A percentile compares a stretch with the other conserved stretches of the same genome.
These are phyloP conservation scores for Naganishia vaughanmartiniae DNA, from an alignment of 768 basidiomycete genomes.

Conservation along the genomic window DNA sequence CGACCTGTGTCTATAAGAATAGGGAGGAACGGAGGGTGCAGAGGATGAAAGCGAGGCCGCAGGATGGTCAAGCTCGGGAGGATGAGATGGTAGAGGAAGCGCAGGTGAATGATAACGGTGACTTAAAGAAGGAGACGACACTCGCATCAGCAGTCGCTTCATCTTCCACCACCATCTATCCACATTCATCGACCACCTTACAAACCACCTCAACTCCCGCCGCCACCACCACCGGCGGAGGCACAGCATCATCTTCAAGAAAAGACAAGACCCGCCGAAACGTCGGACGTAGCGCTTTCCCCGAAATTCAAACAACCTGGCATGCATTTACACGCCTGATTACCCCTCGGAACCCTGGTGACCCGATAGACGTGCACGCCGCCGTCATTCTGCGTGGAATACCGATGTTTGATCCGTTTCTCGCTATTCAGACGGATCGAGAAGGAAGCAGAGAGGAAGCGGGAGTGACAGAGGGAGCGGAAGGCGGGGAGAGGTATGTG, in stretches of 20 bases:
- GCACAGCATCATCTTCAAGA: slow-evolving; percentile 1
- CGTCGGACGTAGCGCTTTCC: slow-evolving; percentile 12
- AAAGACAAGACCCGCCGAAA: slow-evolving; percentile 21
- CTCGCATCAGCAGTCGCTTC: background rate
- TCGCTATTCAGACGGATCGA: background rate
- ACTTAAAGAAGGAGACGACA: background rate
- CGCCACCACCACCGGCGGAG: background rate
- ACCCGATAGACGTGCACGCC: slow-evolving; percentile 18
- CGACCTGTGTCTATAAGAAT: slow-evolving; percentile 9
- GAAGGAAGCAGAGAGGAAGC: too few species aligned
- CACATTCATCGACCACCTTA: background rate
- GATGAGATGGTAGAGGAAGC: background rate
- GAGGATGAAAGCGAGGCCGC: background rate
- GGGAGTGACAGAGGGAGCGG: too few species aligned
- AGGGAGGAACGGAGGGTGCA: slow-evolving; percentile 14
- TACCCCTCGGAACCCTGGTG: background rate
- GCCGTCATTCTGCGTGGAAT: background rate
- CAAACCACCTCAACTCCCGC: background rate
- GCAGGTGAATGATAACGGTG: background rate
- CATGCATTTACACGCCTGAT: background rate
- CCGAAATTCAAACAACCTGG: slow-evolving; percentile 8
- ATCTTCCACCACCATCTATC: background rate
- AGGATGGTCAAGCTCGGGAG: background rate
- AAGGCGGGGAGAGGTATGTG: background rate
- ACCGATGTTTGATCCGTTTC: slow-evolving; percentile 6